Conservation (phyloP, 1,139 yeast species). For the Suhomyces coccinellae region DNA sequence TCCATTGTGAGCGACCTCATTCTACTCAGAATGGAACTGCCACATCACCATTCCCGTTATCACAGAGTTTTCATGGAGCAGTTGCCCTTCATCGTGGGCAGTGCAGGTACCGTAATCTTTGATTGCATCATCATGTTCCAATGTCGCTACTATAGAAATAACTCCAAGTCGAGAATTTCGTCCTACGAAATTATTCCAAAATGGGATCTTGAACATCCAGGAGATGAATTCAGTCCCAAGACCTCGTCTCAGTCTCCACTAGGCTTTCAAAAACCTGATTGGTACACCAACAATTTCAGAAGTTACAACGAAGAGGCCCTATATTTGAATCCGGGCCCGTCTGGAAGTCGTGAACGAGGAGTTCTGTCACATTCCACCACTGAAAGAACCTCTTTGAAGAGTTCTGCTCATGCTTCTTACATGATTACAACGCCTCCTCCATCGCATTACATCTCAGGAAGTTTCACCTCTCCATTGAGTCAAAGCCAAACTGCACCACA, state of each 20-base stretch:
- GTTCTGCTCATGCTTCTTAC: neutral
- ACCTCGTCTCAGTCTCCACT: constrained; percentile 3
- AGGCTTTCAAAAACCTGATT: constrained; percentile 39
- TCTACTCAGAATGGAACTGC: constrained; percentile 13
- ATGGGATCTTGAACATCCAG: neutral
- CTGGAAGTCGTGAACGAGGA: neutral
- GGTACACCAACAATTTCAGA: constrained; percentile 33
- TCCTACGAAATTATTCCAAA: neutral
- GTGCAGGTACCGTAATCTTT: constrained; percentile 38
- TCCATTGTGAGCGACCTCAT: constrained; percentile 34
- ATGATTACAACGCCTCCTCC: constrained; percentile 25
- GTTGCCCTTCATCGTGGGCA: constrained; percentile 39
- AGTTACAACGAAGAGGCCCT: neutral
- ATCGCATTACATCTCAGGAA: constrained; percentile 26
- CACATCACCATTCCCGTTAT: constrained; percentile 10
- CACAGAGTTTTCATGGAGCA: constrained; percentile 26
- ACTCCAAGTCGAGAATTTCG: neutral
- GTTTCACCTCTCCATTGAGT: constrained; percentile 1
- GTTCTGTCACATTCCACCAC: constrained; percentile 3
- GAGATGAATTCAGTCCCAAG: neutral
- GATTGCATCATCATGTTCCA: constrained; percentile 37
- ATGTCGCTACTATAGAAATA: constrained; percentile 27
- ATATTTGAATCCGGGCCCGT: neutral
- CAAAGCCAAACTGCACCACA: neutral
- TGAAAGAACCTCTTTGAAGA: constrained; percentile 13